phyloP scores from a whole-genome alignment of 2,329 filamentous ascomycete species.

The Ophiostoma ips region DNA sequence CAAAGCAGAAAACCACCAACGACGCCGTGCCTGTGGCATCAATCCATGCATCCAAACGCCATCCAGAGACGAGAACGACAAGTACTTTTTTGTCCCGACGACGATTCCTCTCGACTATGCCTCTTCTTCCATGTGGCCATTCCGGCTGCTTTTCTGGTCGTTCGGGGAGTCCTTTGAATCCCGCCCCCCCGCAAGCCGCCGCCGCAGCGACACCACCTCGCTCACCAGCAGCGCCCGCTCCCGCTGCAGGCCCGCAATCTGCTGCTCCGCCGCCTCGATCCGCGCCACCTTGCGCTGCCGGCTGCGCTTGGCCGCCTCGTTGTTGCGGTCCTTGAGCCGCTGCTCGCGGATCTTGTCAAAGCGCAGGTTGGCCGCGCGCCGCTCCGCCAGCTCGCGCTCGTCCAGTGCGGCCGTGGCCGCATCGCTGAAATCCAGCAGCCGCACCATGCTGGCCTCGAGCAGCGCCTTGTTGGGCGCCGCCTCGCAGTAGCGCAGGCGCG shows the following conservation, averaged over 20 bases:
- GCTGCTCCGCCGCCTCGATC: slow-evolving; percentile 12
- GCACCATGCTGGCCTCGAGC: slow-evolving; percentile 12
- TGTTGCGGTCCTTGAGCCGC: slow-evolving; percentile 16
- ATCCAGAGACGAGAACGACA: not conserved
- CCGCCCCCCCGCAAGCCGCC: not conserved
- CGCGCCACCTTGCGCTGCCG: slow-evolving; percentile 14
- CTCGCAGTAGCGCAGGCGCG: slow-evolving; percentile 14
- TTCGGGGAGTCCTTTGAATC: too few species aligned
- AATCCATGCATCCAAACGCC: not conserved
- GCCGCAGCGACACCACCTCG: slow-evolving; percentile 6
- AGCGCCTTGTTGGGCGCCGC: slow-evolving; percentile 7
- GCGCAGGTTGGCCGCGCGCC: slow-evolving; percentile 12
- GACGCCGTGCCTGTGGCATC: not conserved
- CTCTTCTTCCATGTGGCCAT: too few species aligned
- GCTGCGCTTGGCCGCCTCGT: slow-evolving; percentile 15
- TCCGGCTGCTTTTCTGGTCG: too few species aligned
- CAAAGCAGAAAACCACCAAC: not conserved
- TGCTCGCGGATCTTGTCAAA: slow-evolving; percentile 14
- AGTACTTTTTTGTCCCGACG: too few species aligned
- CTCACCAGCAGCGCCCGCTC: slow-evolving; percentile 2
- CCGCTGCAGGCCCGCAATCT: slow-evolving; percentile 3
- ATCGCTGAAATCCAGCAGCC: slow-evolving; percentile 12
- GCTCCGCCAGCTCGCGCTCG: slow-evolving; percentile 8
- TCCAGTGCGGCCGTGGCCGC: too few species aligned
- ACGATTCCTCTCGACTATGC: too few species aligned